phyloP scores from a whole-genome alignment of 192 early-diverging fungal species.

The Coemansia sp. region DNA sequence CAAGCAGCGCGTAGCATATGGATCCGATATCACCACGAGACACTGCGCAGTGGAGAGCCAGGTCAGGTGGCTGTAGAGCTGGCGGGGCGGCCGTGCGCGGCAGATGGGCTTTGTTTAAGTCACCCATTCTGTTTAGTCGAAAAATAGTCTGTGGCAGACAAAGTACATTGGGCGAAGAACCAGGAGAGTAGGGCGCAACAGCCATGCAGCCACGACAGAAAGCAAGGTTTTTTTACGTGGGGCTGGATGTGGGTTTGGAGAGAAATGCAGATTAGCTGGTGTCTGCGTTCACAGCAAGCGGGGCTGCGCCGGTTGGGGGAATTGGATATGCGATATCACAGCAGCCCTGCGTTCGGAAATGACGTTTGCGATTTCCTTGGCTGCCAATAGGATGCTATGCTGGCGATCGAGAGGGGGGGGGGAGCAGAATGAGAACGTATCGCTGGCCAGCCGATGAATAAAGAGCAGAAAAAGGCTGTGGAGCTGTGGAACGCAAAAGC shows the following conservation, averaged over 20 bases:
- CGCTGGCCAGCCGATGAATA: too few species aligned
- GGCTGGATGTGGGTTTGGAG: neutral
- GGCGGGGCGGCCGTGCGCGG: slow-evolving; percentile 7
- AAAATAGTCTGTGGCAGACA: slow-evolving; percentile 7
- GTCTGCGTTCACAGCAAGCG: neutral
- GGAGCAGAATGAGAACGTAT: too few species aligned
- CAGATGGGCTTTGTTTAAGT: slow-evolving; percentile 16
- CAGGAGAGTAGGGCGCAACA: slow-evolving; percentile 8
- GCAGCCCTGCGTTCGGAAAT: too few species aligned
- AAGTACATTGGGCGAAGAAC: slow-evolving; percentile 16
- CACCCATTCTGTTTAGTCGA: slow-evolving; percentile 11
- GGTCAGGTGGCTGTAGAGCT: slow-evolving; percentile 15
- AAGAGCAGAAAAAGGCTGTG: too few species aligned
- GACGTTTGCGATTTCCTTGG: too few species aligned
- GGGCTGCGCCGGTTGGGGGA: too few species aligned
- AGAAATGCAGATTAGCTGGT: slow-evolving; percentile 2
- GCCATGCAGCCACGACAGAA: slow-evolving; percentile 10
- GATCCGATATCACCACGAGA: slow-evolving; percentile 45
- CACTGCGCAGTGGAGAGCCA: slow-evolving; percentile 44
- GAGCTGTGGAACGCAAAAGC: too few species aligned
- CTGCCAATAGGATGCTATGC: too few species aligned
- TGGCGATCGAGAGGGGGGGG: too few species aligned
- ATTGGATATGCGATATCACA: too few species aligned
- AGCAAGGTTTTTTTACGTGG: slow-evolving; percentile 1
- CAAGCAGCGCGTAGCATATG: slow-evolving; percentile 49